Conservation (phyloP, 1,284 basidiomycete species). For the Moniliophthora roreri region DNA sequence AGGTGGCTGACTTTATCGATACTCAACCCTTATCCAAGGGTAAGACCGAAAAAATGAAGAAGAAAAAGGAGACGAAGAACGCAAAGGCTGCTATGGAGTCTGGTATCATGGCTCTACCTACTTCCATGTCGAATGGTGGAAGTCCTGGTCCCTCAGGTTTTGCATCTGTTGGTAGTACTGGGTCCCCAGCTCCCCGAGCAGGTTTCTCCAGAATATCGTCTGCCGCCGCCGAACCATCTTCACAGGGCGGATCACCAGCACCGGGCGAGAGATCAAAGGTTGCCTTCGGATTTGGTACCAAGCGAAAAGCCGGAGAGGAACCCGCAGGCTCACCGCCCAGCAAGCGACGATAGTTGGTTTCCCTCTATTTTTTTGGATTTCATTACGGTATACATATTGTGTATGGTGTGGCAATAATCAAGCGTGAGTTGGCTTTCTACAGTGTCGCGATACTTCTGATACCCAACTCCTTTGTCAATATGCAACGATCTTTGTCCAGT, state of each 20-base stretch:
- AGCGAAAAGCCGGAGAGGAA: constrained; percentile 75
- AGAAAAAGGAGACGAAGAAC: constrained; percentile 54
- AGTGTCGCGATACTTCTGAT: constrained; percentile 55
- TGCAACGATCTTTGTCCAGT: constrained; percentile 68
- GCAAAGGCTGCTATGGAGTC: constrained; percentile 47
- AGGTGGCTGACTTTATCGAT: constrained; percentile 75
- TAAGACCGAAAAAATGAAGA: constrained; percentile 76
- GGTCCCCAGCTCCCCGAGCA: constrained; percentile 67
- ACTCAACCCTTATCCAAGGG: constrained; percentile 75
- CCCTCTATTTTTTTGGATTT: neutral
- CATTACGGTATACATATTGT: constrained; percentile 6
- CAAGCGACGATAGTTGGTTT: constrained; percentile 36
- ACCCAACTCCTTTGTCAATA: constrained; percentile 68
- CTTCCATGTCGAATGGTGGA: constrained; percentile 39
- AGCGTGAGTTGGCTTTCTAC: constrained; percentile 10
- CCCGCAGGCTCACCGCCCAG: constrained; percentile 37
- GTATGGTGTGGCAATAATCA: neutral
- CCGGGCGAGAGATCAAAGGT: constrained; percentile 68
- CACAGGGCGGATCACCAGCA: constrained; percentile 52
- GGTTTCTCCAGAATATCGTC: constrained; percentile 77
- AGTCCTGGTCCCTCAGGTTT: constrained; percentile 47
- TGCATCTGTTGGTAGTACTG: constrained; percentile 38
- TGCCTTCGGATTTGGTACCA: constrained; percentile 71
- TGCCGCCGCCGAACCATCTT: constrained; percentile 47
- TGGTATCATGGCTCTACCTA: constrained; percentile 70